Evolutionary conservation across 176 grass and related monocot species (phyloP), one percentile per base, ranked within the genome.

Genomic region (Avena sativa): DNA sequence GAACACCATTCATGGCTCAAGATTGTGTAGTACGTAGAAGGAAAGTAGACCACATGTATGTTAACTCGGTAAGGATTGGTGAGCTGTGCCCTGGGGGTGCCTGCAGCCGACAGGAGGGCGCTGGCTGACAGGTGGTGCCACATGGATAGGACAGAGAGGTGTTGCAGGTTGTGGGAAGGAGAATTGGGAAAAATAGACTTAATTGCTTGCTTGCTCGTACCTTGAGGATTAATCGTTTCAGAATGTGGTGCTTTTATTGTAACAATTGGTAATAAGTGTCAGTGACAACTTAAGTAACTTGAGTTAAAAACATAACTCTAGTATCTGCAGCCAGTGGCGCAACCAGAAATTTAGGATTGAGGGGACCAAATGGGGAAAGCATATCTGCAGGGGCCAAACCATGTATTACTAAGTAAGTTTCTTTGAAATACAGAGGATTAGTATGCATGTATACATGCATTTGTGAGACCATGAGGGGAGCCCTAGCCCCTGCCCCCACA

Each of bases 241-340:
- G 40, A 43, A 43, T 43, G 6, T 43, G 40, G 6, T 43, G 40
- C 40, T 43, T 43, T 0, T 43, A 43, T 43, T 43, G 40, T 43
- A 43, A 43, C 40, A 16, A 49, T 49, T 50, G 50, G 26, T 21
- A 53, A 82, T 6, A 69, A 69, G 15, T 81, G 44, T 38, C 34
- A 4, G 6, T 61, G 34, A 47, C n/a, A 48, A 49, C 46, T 52
- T n/a, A 60, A 59, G 55, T 79, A 79, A 79, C 25, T 21, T 76
- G 25, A 51, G 20, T 58, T 55, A 43, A 86, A 60, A 55, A 69
- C 48, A 59, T 7, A 82, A 70, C 8, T 77, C 64, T 70, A 44
- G 25, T 51, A 28, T 48, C 79, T n/a, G 58, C 23, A 68, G 5
- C 71, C 71, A 68, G 60, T 63, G 21, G 61, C 3, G 23, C 3